Base-by-base conservation (phyloP, 257 asterid species). In the Solanum tarapatanum region DNA sequence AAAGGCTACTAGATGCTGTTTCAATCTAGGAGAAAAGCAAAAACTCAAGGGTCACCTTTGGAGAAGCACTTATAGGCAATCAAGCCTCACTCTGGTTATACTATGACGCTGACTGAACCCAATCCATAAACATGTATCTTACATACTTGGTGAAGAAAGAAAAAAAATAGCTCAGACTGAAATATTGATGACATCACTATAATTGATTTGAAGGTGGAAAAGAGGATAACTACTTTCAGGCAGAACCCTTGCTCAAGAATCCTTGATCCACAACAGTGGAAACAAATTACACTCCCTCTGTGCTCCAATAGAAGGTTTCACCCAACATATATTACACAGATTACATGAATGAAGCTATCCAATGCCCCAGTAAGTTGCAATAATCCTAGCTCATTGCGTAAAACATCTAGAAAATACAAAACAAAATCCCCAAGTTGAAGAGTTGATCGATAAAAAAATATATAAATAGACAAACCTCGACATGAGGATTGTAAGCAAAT, bases 401-500 rank as follows among this genome's bases (percentile, higher is more conserved):
- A 75, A 75, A 23, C 32, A 75, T 23, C 55, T 75, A 21, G 80
- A 75, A 23, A 32, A 75, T 32, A 72, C 55, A 21, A 75, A 36
- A 36, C 83, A 75, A 37, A 74, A 19, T 36, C 32, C 51, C 30
- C 83, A 75, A 75, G 28, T 35, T 75, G 83, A 75, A 75, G 55
- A 75, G 83, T 35, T 66, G 62, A 60, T 35, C 2, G 21, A 39
- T 5, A 9, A 55, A 84, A 60, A 39, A 2, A 39, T 13, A 64
- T 6, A 32, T 14, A 85, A 39, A 39, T 8, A 69, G 37, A 79
- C 92, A 79, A 90, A 97, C 99, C 99, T 95, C 99, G 93, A 87
- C 97, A 95, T 66, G 91, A 64, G 87, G 99, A 91, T 88, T 97
- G 99, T 89, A 95, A 66, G 85, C 86, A 91, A 88, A 95, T 88